phyloP scores from a whole-genome alignment of 306 rosid genomes.

The Gastrolobium bilobum region DNA sequence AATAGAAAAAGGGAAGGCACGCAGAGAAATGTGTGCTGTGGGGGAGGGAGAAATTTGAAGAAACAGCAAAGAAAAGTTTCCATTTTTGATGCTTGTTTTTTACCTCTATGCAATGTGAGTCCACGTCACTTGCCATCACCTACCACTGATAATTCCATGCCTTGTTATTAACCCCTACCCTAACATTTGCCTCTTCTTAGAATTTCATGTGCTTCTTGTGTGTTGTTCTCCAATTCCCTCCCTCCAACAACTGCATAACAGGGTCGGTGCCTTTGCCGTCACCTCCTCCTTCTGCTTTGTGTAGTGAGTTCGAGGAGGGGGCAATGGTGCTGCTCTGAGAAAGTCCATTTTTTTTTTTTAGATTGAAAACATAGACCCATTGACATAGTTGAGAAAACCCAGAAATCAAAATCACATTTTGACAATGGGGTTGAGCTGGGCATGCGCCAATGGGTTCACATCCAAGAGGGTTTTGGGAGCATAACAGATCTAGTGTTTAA shows the following conservation, averaged over 20 bases:
- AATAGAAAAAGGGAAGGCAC: conserved; percentile 16
- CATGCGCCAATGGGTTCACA: conserved; percentile 42
- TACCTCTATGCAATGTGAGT: conserved; percentile 60
- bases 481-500: conserved; percentile 60
- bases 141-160: conserved; percentile 80
- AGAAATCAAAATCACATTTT: conserved; percentile 50
- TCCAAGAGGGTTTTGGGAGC: conserved; percentile 42
- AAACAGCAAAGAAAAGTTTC: conserved; percentile 77
- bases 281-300: conserved; percentile 26
- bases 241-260: conserved; percentile 47
- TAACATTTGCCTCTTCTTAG: conserved; percentile 51
- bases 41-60: conserved; percentile 67
- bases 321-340: conserved; percentile 26
- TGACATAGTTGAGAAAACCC: conserved; percentile 54
- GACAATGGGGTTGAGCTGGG: conserved; percentile 55
- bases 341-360: conserved; percentile 50
- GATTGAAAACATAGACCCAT: conserved; percentile 49
- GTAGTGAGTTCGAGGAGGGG: conserved; percentile 17
- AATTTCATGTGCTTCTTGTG: conserved; percentile 53
- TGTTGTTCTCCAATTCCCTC: conserved; percentile 52
- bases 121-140: conserved; percentile 64
- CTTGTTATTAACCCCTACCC: conserved; percentile 70
- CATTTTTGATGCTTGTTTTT: conserved; percentile 68
- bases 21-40: not conserved
- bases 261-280: conserved; percentile 43